These are phyloP conservation scores for Monilinia laxa DNA, from an alignment of 2,329 filamentous ascomycete genomes.

Conservation along the genomic window DNA sequence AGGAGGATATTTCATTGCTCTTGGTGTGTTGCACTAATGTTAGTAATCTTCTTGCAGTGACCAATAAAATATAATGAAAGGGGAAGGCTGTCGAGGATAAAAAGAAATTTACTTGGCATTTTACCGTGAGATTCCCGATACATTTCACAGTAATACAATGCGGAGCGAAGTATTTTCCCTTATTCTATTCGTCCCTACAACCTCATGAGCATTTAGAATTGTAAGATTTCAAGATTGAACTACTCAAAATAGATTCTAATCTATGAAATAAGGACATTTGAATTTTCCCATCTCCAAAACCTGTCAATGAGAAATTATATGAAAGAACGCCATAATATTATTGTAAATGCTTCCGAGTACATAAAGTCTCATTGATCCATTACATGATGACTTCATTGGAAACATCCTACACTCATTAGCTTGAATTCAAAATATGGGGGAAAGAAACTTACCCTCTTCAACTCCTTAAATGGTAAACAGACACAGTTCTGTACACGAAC, in stretches of 20 bases:
- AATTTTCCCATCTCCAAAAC: not conserved
- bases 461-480: constrained; percentile 94
- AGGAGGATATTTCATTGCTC: not conserved
- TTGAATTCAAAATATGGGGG: constrained; percentile 24
- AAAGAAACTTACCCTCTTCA: constrained; percentile 75
- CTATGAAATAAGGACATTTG: not conserved
- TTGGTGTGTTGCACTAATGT: not conserved
- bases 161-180: constrained; percentile 5
- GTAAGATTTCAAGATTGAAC: not conserved
- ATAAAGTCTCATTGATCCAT: constrained; percentile 30
- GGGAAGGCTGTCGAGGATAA: not conserved
- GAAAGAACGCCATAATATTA: constrained; percentile 14
- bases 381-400: constrained; percentile 91
- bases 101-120: constrained; percentile 2
- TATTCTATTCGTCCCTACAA: no score
- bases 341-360: constrained; percentile 2
- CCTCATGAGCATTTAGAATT: not conserved
- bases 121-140: not conserved
- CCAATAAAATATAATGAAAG: not conserved
- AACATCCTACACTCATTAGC: constrained; percentile 64
- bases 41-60: constrained; percentile 6
- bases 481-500: constrained; percentile 97
- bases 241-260: not conserved
- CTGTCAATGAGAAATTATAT: not conserved
- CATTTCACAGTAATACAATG: not conserved